Percentiles rank a stretch among this genome's conserved stretches.
Evolutionary conservation across 1,139 yeast species (phyloP).

Genomic region (Kodamaea fungicola): DNA sequence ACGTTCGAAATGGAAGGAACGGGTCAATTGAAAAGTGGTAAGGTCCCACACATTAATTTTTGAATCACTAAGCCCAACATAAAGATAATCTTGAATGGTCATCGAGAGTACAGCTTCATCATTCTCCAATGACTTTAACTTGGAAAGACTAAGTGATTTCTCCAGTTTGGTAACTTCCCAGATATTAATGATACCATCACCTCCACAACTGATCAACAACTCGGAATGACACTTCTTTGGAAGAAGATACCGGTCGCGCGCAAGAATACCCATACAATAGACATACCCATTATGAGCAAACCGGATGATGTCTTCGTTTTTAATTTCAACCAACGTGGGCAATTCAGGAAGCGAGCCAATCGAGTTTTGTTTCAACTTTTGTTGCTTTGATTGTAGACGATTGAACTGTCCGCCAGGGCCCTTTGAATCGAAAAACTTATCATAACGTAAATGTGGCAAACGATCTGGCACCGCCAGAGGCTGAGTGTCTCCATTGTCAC

Average conservation of each 20-base stretch:
- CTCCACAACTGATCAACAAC: conserved; percentile 63
- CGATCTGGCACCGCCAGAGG: conserved; percentile 24
- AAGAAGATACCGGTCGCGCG: conserved; percentile 1
- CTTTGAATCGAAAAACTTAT: conserved; percentile 83
- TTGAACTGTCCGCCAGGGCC: conserved; percentile 73
- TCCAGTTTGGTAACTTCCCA: conserved; percentile 48
- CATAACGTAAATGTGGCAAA: conserved; percentile 78
- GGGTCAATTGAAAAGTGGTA: conserved; percentile 68
- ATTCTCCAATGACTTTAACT: conserved; percentile 51
- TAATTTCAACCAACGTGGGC: conserved; percentile 59
- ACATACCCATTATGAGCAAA: conserved; percentile 94
- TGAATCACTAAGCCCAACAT: conserved; percentile 77
- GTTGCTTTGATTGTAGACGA: conserved; percentile 31
- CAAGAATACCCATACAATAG: conserved; percentile 56
- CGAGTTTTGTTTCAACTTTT: conserved; percentile 18
- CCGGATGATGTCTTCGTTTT: conserved; percentile 57
- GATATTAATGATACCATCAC: conserved; percentile 79
- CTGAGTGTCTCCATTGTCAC: not conserved
- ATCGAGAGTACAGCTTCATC: conserved; percentile 70
- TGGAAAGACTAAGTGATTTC: conserved; percentile 11
- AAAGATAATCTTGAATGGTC: conserved; percentile 59
- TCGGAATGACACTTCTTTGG: conserved; percentile 7
- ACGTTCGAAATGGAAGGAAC: conserved; percentile 47
- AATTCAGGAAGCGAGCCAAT: conserved; percentile 8
- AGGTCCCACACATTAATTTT: conserved; percentile 79